phyloP scores from a whole-genome alignment of 2,329 filamentous ascomycete species.

The Calonectria pteridis region DNA sequence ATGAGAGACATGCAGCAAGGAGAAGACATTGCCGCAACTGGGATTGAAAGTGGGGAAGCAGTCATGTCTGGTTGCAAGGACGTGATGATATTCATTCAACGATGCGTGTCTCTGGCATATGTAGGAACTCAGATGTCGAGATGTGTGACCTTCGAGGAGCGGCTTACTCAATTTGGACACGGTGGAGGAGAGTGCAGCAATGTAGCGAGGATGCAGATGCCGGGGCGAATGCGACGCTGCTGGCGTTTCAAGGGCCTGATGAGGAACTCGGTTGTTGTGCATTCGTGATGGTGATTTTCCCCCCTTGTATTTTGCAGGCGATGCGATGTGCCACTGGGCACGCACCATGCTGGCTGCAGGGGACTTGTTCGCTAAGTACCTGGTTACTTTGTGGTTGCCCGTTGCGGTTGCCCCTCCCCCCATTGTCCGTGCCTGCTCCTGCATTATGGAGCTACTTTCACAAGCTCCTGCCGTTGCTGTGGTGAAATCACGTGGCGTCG shows the following conservation, averaged over 20 bases:
- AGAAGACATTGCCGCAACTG: background rate
- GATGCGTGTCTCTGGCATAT: background rate
- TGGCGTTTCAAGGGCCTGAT: conserved; percentile 9
- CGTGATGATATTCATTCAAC: background rate
- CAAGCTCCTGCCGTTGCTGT: conserved; percentile 44
- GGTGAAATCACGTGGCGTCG: conserved; percentile 49
- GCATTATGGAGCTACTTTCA: conserved; percentile 2
- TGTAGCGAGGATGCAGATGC: background rate
- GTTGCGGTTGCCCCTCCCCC: conserved; percentile 18
- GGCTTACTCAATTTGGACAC: background rate
- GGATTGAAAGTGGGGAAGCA: background rate
- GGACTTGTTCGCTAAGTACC: conserved; percentile 11
- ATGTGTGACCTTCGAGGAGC: background rate
- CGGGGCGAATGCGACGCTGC: background rate
- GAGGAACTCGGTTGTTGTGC: conserved; percentile 8
- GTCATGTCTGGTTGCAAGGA: background rate
- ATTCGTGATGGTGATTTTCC: conserved; percentile 12
- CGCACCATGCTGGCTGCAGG: conserved; percentile 4
- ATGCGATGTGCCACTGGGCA: background rate
- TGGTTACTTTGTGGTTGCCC: conserved; percentile 17
- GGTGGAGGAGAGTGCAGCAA: background rate
- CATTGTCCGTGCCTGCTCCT: conserved; percentile 11
- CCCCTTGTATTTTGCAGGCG: conserved; percentile 1
- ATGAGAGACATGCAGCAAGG: conserved; percentile 7
- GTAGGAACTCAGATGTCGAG: background rate